Base-by-base conservation (phyloP, 352 stramenopile genomes). In the Phytophthora sansomeana region DNA sequence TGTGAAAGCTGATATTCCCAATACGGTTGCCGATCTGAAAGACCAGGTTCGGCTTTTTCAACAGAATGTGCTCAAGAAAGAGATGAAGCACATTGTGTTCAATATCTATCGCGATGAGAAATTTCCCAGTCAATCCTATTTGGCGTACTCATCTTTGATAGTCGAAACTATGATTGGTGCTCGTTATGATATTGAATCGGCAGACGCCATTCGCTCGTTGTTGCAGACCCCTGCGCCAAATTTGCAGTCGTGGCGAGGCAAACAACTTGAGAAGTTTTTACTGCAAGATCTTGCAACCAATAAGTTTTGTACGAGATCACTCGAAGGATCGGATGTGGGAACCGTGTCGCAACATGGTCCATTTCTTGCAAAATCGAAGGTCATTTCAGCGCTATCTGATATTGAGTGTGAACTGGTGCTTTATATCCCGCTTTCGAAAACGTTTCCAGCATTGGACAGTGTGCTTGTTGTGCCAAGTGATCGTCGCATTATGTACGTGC, bases 51-150 rank as follows among this genome's bases (percentile, higher is more conserved):
- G 6, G 6, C 28, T 41, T 52, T 47, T 66, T 21, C 2, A 48
- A 21, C 24, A 52, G 14, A n/a, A 54, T 26, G n/a, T 58, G 29
- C 46, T 64, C 32, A 39, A 61, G 28, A n/a, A n/a, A n/a, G 29
- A 60, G 16, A 62, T 58, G 35, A 33, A 59, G 11, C 48, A 71
- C 42, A 52, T 41, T 51, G 2, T 62, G 0, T 62, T 72, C 28
- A 6, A 41, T 26, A 11, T 56, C 0, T 60, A 42, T 61, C 54
- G 63, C 7, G 13, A 52, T 16, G 33, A 57, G 24, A n/a, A 52
- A 1, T 0, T 3, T 3, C 54, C 47, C 24, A 58, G 41, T 8
- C 0, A 5, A 28, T 53, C 1, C 6, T 58, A 41, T 44, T 26
- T 72, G 24, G 17, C 14, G 19, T 72, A 48, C 42, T 46, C 56